Conservation (phyloP, 202 grass and related monocot genomes). For the Carex arenaria region DNA sequence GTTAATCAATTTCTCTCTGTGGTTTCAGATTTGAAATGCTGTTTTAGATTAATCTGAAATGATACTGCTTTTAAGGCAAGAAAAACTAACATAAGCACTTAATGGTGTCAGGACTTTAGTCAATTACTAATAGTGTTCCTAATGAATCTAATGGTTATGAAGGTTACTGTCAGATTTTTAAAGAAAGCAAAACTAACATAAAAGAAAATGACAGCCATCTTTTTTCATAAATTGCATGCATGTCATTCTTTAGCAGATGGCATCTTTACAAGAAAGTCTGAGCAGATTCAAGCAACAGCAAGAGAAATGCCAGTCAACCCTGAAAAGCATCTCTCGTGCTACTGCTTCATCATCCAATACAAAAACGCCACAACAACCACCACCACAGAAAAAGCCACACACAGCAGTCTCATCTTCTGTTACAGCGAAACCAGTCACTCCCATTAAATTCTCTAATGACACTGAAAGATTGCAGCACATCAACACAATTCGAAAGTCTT, state of each 20-base stretch:
- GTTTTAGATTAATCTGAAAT: neutral
- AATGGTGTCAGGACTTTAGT: neutral
- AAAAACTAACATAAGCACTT: too few species aligned
- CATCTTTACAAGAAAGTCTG: slow-evolving; percentile 51
- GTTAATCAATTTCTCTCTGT: neutral
- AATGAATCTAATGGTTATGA: neutral
- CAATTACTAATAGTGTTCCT: neutral
- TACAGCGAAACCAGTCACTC: slow-evolving; percentile 21
- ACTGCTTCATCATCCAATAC: slow-evolving; percentile 29
- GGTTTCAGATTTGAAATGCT: neutral
- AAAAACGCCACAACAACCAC: slow-evolving; percentile 21
- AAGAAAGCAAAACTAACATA: neutral
- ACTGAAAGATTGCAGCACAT: slow-evolving; percentile 68
- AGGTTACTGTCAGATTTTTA: neutral
- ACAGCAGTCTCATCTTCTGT: neutral
- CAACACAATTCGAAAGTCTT: slow-evolving; percentile 66
- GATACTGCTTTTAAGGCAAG: neutral
- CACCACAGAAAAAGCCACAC: slow-evolving; percentile 24
- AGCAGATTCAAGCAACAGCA: slow-evolving; percentile 77
- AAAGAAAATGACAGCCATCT: neutral
- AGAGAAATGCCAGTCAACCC: slow-evolving; percentile 65
- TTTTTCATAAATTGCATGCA: neutral
- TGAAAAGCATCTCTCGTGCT: slow-evolving; percentile 51
- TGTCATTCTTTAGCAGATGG: slow-evolving; percentile 46
- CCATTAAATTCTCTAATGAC: slow-evolving; percentile 75